Evolutionary conservation across 2,329 filamentous ascomycete species (phyloP), one percentile per base, ranked within the genome.

Genomic region (Penicillium sp.): DNA sequence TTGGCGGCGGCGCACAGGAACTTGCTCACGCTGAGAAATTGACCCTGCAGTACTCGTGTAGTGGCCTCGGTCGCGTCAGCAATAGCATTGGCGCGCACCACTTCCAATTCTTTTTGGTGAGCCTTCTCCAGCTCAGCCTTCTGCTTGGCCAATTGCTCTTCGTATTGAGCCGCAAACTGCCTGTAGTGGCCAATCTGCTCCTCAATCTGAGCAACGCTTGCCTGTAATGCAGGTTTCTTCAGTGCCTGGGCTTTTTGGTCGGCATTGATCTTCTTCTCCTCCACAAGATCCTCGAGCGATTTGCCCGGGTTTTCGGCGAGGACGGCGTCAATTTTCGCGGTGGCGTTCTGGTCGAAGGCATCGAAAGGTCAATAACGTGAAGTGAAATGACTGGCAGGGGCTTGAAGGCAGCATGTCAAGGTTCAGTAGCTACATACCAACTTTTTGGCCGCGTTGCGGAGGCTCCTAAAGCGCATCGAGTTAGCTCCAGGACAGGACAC

Each of bases 371-470:
- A n/a, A n/a, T n/a, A n/a, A n/a, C n/a, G n/a, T n/a, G n/a, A n/a
- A n/a, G n/a, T n/a, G n/a, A n/a, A n/a, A n/a, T n/a, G n/a, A n/a
- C n/a, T n/a, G n/a, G n/a, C n/a, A n/a, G n/a, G n/a, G n/a, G n/a
- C n/a, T n/a, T n/a, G n/a, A n/a, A n/a, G n/a, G n/a, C n/a, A n/a
- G n/a, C n/a, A n/a, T n/a, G n/a, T n/a, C n/a, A n/a, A n/a, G n/a
- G n/a, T n/a, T n/a, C n/a, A n/a, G n/a, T n/a, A n/a, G n/a, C n/a
- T n/a, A 74, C 86, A 72, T 71, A 94, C 87, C 59, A 97, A 83
- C 73, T 96, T 96, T 79, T 96, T 97, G 75, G 83, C 86, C 60
- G 93, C 73, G 68, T 93, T 94, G 62, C 91, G 89, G 57, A 96
- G 86, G 68, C 81, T 88, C 77, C 89, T 95, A 45, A 30, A 43